phyloP scores from a whole-genome alignment of 169 alveolate genomes.

The Plasmodium gonderi region DNA sequence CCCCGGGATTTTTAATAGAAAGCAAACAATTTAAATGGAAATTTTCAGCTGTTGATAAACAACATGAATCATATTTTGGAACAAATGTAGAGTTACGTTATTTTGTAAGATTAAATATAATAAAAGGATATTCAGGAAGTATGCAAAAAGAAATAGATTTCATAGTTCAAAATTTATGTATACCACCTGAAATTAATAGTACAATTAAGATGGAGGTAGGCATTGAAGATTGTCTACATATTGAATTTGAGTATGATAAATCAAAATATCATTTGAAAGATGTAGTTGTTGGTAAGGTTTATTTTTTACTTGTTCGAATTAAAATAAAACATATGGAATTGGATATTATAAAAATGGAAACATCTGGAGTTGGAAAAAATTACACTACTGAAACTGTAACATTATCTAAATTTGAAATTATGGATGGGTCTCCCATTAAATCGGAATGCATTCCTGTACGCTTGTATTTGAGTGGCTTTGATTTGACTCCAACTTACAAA shows the following conservation, averaged over 20 bases:
- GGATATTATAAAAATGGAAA: conserved; percentile 84
- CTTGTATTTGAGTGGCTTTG: conserved; percentile 96
- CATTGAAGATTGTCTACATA: conserved; percentile 98
- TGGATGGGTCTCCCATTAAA: conserved; percentile 99
- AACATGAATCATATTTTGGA: conserved; percentile 98
- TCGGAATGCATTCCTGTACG: conserved; percentile 97
- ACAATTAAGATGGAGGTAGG: conserved; percentile 98
- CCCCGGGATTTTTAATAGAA: conserved; percentile 95
- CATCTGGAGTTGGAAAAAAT: conserved; percentile 75
- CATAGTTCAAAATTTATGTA: conserved; percentile 92
- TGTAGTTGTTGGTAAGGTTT: conserved; percentile 96
- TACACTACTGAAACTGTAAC: conserved; percentile 95
- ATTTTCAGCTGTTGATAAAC: conserved; percentile 96
- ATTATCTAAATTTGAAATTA: conserved; percentile 97
- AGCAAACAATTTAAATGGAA: conserved; percentile 93
- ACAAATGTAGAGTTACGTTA: conserved; percentile 92
- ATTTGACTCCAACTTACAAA: conserved; percentile 98
- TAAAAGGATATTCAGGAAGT: conserved; percentile 92
- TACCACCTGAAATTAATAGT: conserved; percentile 91
- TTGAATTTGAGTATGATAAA: conserved; percentile 95
- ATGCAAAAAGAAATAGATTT: conserved; percentile 95
- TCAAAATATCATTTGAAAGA: conserved; percentile 97
- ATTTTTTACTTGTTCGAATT: conserved; percentile 97
- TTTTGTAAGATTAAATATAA: conserved; percentile 93
- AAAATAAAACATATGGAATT: conserved; percentile 98